Evolutionary conservation across 441 rosid genomes (phyloP).

Genomic region (Euphorbia celastroides): DNA sequence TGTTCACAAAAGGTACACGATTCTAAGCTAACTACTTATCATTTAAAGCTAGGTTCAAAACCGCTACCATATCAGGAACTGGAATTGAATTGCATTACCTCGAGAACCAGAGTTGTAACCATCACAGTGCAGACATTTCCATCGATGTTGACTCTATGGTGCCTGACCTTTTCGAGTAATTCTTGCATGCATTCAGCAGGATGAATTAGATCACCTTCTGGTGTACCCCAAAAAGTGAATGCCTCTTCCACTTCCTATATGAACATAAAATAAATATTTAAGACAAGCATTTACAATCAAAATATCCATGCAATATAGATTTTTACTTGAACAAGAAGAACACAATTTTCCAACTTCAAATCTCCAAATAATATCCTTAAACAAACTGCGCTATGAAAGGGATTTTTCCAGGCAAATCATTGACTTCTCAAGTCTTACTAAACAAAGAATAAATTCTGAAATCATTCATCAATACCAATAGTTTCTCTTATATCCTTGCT

Average conservation of each 20-base stretch:
- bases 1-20: neutral
- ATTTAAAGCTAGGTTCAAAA: neutral
- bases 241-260: conserved; percentile 90
- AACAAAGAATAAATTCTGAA: neutral
- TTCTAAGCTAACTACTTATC: neutral
- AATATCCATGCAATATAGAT: neutral
- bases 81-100: conserved; percentile 51
- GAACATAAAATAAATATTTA: conserved; percentile 10
- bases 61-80: neutral
- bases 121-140: conserved; percentile 95
- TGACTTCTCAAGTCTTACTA: neutral
- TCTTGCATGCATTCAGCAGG: conserved; percentile 99
- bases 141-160: conserved; percentile 80
- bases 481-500: neutral
- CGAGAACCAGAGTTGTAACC: conserved; percentile 98
- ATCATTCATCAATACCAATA: neutral
- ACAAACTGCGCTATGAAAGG: neutral
- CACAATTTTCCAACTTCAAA: neutral
- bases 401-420: neutral
- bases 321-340: neutral
- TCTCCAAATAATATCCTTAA: neutral
- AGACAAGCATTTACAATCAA: conserved; percentile 6
- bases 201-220: conserved; percentile 91
- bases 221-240: conserved; percentile 93
- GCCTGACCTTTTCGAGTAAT: conserved; percentile 94